phyloP scores from a whole-genome alignment of 2,329 filamentous ascomycete genomes.

The Chaetomium olivaceum region DNA sequence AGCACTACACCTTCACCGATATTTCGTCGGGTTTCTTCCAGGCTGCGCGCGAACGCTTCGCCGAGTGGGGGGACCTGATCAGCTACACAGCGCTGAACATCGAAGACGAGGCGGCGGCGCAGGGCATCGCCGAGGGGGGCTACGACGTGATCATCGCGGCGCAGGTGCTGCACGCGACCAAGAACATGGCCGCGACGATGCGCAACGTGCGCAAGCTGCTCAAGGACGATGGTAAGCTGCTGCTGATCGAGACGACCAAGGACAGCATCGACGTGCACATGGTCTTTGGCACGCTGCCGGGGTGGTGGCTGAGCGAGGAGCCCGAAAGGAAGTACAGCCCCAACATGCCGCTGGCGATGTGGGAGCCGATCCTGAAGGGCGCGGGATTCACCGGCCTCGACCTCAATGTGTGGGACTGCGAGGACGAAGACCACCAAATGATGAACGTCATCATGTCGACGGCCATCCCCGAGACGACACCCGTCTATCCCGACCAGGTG shows the following conservation, averaged over 20 bases:
- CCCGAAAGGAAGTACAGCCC: not conserved
- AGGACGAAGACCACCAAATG: constrained; percentile 4
- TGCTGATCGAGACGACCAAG: constrained; percentile 21
- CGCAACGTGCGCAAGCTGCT: constrained; percentile 38
- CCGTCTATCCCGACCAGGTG: not conserved
- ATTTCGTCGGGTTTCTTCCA: constrained; percentile 20
- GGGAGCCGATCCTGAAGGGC: not conserved
- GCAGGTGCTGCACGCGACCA: constrained; percentile 41
- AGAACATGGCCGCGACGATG: constrained; percentile 33
- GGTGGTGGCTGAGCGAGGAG: constrained; percentile 40
- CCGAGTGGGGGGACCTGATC: constrained; percentile 30
- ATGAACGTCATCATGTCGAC: constrained; percentile 12
- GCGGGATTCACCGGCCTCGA: constrained; percentile 22
- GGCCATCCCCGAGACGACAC: not conserved
- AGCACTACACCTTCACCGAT: constrained; percentile 3
- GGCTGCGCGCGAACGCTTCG: constrained; percentile 36
- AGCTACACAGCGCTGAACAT: constrained; percentile 37
- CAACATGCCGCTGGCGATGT: not conserved
- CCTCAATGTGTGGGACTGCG: constrained; percentile 3
- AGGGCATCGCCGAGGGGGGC: constrained; percentile 35
- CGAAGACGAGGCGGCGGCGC: constrained; percentile 32
- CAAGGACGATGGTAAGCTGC: constrained; percentile 43
- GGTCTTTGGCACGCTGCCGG: constrained; percentile 25
- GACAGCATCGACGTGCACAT: not conserved
- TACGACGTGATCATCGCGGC: constrained; percentile 42